Evolutionary conservation across 164 flowering plant species (phyloP).

Genomic region (Paratinospora sagittata): DNA sequence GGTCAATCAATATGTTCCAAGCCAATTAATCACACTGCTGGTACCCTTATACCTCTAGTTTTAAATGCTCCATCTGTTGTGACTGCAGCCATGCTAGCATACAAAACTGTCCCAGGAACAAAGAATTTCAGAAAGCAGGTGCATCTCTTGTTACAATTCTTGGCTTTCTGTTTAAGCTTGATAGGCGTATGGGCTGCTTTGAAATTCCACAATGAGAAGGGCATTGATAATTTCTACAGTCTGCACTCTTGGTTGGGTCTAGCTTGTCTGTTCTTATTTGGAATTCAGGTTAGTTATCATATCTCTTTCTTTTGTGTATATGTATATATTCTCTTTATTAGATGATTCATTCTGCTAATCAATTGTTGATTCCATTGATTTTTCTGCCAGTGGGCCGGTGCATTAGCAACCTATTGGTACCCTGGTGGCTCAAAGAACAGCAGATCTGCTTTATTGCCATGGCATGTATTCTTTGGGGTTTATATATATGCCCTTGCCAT

Average conservation of each 20-base stretch:
- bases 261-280: slow-evolving; percentile 63
- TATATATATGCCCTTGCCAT: slow-evolving; percentile 82
- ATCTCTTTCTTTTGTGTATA: background rate
- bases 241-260: slow-evolving; percentile 98
- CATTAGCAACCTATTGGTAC: slow-evolving; percentile 87
- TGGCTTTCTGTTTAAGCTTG: slow-evolving; percentile 58
- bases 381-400: slow-evolving; percentile 67
- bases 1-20: background rate
- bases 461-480: slow-evolving; percentile 84
- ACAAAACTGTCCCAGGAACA: slow-evolving; percentile 83
- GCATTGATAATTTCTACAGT: slow-evolving; percentile 96
- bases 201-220: slow-evolving; percentile 91
- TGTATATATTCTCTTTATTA: background rate
- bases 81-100: slow-evolving; percentile 85
- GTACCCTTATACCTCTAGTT: background rate
- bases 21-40: background rate
- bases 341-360: background rate
- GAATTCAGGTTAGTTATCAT: slow-evolving; percentile 55
- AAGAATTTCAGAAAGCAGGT: slow-evolving; percentile 68
- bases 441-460: slow-evolving; percentile 67
- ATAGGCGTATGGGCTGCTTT: slow-evolving; percentile 88
- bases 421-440: slow-evolving; percentile 79
- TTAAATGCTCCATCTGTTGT: slow-evolving; percentile 7
- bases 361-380: background rate
- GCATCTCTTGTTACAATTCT: slow-evolving; percentile 63